Conservation (phyloP, 1,284 basidiomycete genomes). For the Sporisorium reilianum region DNA sequence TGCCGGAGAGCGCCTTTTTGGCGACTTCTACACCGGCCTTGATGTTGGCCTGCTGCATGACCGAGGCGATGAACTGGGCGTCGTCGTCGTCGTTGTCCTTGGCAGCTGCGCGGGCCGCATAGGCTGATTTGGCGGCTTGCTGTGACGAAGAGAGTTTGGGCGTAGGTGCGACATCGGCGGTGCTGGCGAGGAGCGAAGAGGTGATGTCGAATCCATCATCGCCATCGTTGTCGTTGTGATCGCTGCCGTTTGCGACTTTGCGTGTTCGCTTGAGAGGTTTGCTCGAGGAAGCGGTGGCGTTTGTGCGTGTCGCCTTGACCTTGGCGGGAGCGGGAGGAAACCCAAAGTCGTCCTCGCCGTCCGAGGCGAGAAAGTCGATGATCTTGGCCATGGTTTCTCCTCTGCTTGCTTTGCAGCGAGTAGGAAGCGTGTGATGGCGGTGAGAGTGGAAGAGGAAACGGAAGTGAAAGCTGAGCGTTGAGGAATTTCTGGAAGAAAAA, state of each 20-base stretch:
- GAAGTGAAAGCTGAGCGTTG: background rate
- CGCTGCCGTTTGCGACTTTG: slow-evolving; percentile 10
- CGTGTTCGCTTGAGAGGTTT: slow-evolving; percentile 16
- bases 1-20: slow-evolving; percentile 53
- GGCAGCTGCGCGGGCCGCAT: slow-evolving; percentile 15
- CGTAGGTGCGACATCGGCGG: slow-evolving; percentile 12
- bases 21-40: slow-evolving; percentile 64
- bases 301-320: slow-evolving; percentile 13
- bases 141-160: slow-evolving; percentile 15
- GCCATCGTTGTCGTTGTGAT: slow-evolving; percentile 22
- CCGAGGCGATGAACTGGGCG: slow-evolving; percentile 63
- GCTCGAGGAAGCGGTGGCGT: slow-evolving; percentile 36
- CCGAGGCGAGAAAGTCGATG: slow-evolving; percentile 61
- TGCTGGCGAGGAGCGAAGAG: slow-evolving; percentile 28
- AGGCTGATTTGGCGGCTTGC: slow-evolving; percentile 11
- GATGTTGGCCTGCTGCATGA: slow-evolving; percentile 65
- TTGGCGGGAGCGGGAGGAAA: slow-evolving; percentile 17
- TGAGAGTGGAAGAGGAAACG: background rate
- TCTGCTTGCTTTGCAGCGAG: background rate
- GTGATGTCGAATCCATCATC: slow-evolving; percentile 48
- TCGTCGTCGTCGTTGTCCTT: slow-evolving; percentile 60
- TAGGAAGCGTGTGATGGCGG: slow-evolving; percentile 6
- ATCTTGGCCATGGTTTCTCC: slow-evolving; percentile 46
- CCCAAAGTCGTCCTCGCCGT: slow-evolving; percentile 47
- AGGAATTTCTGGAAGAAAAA: background rate